Evolutionary conservation across 1,284 basidiomycete species (phyloP).

Genomic region (Pulveroboletus sp.): DNA sequence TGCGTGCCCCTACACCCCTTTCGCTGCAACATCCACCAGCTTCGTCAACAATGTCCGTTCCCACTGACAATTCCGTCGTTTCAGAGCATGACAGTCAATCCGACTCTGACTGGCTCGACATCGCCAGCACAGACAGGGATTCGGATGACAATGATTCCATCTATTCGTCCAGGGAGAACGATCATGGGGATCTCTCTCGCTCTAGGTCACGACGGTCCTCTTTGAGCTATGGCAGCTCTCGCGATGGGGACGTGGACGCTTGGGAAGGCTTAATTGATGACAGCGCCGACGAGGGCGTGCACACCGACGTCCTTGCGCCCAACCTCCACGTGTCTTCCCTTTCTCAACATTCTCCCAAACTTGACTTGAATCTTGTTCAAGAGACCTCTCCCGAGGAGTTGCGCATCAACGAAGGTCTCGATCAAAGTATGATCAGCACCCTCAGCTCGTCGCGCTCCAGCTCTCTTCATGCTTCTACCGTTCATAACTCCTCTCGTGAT

Average conservation of each 20-base stretch:
- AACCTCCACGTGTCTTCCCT: slow-evolving; percentile 30
- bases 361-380: slow-evolving; percentile 32
- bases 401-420: slow-evolving; percentile 66
- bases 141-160: slow-evolving; percentile 71
- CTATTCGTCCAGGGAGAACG: slow-evolving; percentile 53
- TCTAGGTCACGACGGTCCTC: slow-evolving; percentile 67
- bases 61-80: slow-evolving; percentile 40
- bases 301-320: slow-evolving; percentile 34
- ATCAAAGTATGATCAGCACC: slow-evolving; percentile 78
- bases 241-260: slow-evolving; percentile 63
- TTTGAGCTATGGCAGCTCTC: slow-evolving; percentile 63
- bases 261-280: slow-evolving; percentile 76
- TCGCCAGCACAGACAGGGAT: slow-evolving; percentile 59
- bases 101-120: slow-evolving; percentile 80
- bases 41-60: slow-evolving; percentile 25
- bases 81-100: slow-evolving; percentile 67
- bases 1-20: slow-evolving; percentile 31
- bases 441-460: slow-evolving; percentile 68
- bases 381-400: slow-evolving; percentile 52
- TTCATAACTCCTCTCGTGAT: slow-evolving; percentile 63
- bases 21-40: slow-evolving; percentile 36
- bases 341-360: slow-evolving; percentile 29
- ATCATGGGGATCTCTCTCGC: slow-evolving; percentile 53
- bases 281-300: slow-evolving; percentile 47
- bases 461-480: slow-evolving; percentile 52